Evolutionary conservation across 495 filamentous ascomycete species (phyloP), one percentile per base, ranked within the genome.

Genomic region (Neurospora sp.): DNA sequence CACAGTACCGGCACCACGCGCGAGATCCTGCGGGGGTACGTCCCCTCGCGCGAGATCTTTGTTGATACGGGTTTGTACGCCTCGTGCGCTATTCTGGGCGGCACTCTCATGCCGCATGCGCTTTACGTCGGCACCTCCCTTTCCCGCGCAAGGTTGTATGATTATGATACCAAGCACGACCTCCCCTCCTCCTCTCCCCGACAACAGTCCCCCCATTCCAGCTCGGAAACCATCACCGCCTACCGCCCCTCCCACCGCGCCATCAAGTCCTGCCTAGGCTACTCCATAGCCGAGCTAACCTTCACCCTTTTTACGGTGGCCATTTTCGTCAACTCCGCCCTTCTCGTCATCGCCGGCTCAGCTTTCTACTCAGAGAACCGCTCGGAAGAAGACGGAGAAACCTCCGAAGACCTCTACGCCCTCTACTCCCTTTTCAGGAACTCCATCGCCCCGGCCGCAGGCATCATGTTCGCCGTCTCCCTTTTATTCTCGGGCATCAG

Each of bases 281-380:
- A 92, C 77, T 92, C 89, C 14, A 90, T 92, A 72, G 85, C 88
- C 9, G 89, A 91, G 75, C 81, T 93, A 27, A 78, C 85, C 31
- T 75, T 92, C 68, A 90, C 89, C 3, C 87, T 93, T 4, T 91
- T 92, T 77, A 90, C 90, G 40, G 92, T 93, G 75, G 91, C 91
- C 27, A 85, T 93, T 16, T 94, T 94, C 76, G 91, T 94, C 75
- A 94, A 94, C 80, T 90, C 87, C 72, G 85, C 92, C 35, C 93
- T 94, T 73, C 86, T 94, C 71, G 92, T 94, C 75, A 89, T 91
- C n/a, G 89, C 91, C 1, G 92, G 91, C 40, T 86, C 91, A 14
- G 88, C 91, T 0, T 87, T 94, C 3, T 91, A 86, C 68, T 35
- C 31, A 5, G 31, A 35, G 31, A 35, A 35, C 40, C 48, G 65